phyloP scores from a whole-genome alignment of 139 green algal genomes.

The Picochlorum sp. region DNA sequence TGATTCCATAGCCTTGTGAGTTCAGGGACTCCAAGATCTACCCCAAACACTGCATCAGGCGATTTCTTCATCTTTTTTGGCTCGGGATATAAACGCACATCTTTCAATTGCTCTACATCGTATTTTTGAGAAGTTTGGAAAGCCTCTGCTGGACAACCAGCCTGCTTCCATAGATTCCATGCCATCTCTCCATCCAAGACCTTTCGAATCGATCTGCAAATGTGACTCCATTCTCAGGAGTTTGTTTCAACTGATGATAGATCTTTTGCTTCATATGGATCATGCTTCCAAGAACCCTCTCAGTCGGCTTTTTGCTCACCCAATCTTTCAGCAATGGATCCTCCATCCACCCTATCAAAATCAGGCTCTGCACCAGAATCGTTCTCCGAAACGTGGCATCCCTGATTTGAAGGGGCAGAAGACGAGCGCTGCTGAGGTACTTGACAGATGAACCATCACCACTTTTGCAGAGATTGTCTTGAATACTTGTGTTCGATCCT shows the following conservation, averaged over 20 bases:
- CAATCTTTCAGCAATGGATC: constrained; percentile 3
- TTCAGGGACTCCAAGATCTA: constrained; percentile 25
- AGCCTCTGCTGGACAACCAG: constrained; percentile 13
- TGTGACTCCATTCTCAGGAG: constrained; percentile 30
- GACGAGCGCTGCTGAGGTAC: constrained; percentile 66
- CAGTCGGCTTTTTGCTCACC: not conserved
- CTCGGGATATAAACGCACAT: constrained; percentile 1
- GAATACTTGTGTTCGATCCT: not conserved
- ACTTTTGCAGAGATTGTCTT: not conserved
- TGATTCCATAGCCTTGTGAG: constrained; percentile 47
- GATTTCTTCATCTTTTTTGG: constrained; percentile 16
- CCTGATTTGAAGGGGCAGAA: constrained; percentile 66
- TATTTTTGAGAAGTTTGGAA: constrained; percentile 6
- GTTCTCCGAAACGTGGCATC: constrained; percentile 67
- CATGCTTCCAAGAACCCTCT: constrained; percentile 9
- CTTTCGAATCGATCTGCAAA: constrained; percentile 29
- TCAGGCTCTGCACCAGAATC: constrained; percentile 56
- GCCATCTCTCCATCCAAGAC: constrained; percentile 32
- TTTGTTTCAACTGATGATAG: constrained; percentile 34
- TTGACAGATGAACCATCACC: constrained; percentile 33
- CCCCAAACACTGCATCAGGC: constrained; percentile 11
- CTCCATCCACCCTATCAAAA: constrained; percentile 19
- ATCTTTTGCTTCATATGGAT: constrained; percentile 19
- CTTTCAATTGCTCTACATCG: not conserved
- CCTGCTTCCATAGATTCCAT: constrained; percentile 46